Evolutionary conservation across 148 eudicot species (phyloP), one percentile per base, ranked within the genome.

Genomic region (Pouteria glomerata): DNA sequence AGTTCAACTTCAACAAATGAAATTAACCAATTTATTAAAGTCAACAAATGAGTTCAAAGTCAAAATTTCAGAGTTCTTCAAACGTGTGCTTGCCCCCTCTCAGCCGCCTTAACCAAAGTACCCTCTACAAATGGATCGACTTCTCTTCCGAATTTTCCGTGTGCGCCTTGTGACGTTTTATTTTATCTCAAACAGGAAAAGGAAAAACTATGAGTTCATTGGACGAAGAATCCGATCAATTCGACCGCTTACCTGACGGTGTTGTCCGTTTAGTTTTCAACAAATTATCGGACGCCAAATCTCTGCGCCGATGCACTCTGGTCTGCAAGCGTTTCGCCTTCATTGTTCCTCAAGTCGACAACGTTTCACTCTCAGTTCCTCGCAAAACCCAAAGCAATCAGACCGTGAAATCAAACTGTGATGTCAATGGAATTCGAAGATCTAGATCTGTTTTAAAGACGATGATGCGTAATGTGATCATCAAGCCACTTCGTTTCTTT

Each of bases 211-310:
- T 68, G 71, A 3, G 3, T 33, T 68, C 52, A 0, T 18, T 1
- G 13, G 69, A 44, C 30, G 45, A 76, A 31, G 64, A 62, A 26
- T 47, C 21, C 2, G 88, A 84, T 48, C 81, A 74, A 41, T 89
- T 89, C 57, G 93, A 89, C 73, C 80, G 81, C 27, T 59, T 89
- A 18, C 90, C 93, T 1, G 89, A 89, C 52, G 78, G 84, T 8
- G 63, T 86, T 31, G 58, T 89, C 26, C 66, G 58, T 2, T 6
- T 80, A 11, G 81, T 89, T 57, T 76, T 89, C 70, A 79, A 89
- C 78, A 79, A 75, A n/a, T 3, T 89, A 13, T 65, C 53, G 16
- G 90, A 89, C 21, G 90, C 85, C 1, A 72, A 78, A 68, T 77
- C 89, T 8, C 57, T 89, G 6, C 76, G 80, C 59, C 73, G 80